A percentile compares a stretch with the other conserved stretches of the same genome.
Evolutionary conservation across 2,329 filamentous ascomycete species (phyloP).

Genomic region (Fonsecaea pugnacius): DNA sequence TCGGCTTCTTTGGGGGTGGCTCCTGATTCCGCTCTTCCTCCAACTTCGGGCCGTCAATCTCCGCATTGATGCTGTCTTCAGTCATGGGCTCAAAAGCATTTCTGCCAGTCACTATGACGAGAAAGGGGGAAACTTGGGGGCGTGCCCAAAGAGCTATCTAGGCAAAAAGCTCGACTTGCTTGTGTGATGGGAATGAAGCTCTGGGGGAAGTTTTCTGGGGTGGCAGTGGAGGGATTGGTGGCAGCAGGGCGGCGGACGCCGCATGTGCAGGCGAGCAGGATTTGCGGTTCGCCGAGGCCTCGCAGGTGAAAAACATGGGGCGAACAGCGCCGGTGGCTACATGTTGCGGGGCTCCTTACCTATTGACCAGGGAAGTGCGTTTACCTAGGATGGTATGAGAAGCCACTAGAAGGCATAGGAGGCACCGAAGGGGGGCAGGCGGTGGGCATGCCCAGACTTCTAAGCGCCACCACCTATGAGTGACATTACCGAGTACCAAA

Average conservation of each 20-base stretch:
- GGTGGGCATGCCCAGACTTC: not conserved
- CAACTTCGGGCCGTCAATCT: constrained; percentile 19
- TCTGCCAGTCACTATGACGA: constrained; percentile 2
- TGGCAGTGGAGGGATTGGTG: constrained; percentile 9
- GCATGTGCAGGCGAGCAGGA: constrained; percentile 4
- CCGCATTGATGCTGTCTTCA: constrained; percentile 19
- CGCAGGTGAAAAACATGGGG: constrained; percentile 14
- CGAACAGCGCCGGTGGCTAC: constrained; percentile 1
- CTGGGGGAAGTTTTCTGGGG: constrained; percentile 15
- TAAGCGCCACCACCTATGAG: not conserved
- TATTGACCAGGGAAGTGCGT: too few species aligned
- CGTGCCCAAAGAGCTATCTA: constrained; percentile 6
- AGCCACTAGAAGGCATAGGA: not conserved
- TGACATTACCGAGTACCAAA: not conserved
- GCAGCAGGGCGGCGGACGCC: not conserved
- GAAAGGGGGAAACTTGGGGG: constrained; percentile 5
- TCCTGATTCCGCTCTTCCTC: constrained; percentile 25
- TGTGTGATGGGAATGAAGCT: constrained; percentile 12
- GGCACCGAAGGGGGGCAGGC: not conserved
- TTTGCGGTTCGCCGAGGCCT: not conserved
- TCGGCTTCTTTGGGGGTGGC: constrained; percentile 46
- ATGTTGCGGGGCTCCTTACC: constrained; percentile 4
- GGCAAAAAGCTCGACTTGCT: constrained; percentile 1
- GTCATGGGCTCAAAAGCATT: constrained; percentile 25
- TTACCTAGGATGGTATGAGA: too few species aligned